phyloP scores from a whole-genome alignment of 768 basidiomycete species.

The Mycena sanguinolenta region DNA sequence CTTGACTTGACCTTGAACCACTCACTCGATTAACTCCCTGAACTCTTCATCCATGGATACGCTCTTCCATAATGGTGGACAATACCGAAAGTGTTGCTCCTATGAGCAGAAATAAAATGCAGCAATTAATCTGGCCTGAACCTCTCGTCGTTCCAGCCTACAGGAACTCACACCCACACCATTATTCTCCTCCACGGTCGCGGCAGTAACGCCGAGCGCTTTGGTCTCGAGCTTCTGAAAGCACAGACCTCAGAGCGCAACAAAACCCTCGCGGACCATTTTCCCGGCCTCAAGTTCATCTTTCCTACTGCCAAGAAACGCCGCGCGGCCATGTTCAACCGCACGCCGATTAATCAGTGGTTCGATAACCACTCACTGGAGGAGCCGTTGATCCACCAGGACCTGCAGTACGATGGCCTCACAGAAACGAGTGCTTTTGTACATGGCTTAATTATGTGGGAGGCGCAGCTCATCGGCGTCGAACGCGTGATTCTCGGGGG shows the following conservation, averaged over 20 bases:
- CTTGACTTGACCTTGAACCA: too few relatives aligned
- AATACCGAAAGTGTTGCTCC: background rate
- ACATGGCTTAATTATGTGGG: constrained; percentile 10
- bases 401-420: constrained; percentile 25
- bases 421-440: constrained; percentile 17
- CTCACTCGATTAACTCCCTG: background rate
- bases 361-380: constrained; percentile 22
- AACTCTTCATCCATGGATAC: background rate
- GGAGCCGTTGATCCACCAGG: background rate
- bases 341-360: constrained; percentile 31
- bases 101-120: constrained; percentile 19
- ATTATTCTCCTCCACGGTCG: constrained; percentile 30
- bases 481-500: constrained; percentile 15
- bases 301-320: constrained; percentile 31
- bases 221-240: constrained; percentile 23
- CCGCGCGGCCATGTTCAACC: constrained; percentile 25
- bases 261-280: constrained; percentile 20
- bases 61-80: background rate
- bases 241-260: background rate
- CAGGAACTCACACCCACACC: constrained; percentile 22
- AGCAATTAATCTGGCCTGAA: constrained; percentile 27
- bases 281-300: constrained; percentile 28
- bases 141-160: constrained; percentile 21
- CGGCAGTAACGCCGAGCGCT: constrained; percentile 32
- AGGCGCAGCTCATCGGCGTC: constrained; percentile 20